phyloP scores from a whole-genome alignment of 1,284 basidiomycete genomes.

The Sporisorium exsertum region DNA sequence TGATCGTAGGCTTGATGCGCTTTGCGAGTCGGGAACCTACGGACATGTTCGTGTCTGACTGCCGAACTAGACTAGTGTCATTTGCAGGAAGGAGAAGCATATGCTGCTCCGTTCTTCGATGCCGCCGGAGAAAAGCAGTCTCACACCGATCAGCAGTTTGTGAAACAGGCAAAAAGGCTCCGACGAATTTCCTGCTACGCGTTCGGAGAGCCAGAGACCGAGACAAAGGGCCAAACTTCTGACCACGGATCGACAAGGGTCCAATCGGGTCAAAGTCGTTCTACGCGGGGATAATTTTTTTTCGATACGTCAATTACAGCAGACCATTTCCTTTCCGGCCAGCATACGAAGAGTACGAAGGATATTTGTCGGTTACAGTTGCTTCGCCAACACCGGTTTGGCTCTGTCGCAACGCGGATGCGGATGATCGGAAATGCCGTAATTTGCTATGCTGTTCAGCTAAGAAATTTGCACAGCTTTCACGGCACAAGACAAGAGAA shows the following conservation, averaged over 20 bases:
- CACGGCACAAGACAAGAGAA: background rate
- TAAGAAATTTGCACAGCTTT: background rate
- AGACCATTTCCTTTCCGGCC: background rate
- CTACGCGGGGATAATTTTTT: background rate
- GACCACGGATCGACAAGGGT: slow-evolving; percentile 6
- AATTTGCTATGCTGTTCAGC: background rate
- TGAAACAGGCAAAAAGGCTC: background rate
- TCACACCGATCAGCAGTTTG: too few relatives aligned
- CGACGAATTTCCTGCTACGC: background rate
- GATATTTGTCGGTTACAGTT: too few relatives aligned
- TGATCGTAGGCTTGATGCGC: too few relatives aligned
- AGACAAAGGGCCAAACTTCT: background rate
- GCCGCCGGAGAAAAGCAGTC: too few relatives aligned
- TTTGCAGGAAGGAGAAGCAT: background rate
- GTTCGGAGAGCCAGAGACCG: background rate
- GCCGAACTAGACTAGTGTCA: too few relatives aligned
- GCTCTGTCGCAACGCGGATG: background rate
- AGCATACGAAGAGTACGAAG: background rate
- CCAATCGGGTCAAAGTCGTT: background rate
- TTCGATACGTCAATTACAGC: background rate
- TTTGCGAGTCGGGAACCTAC: too few relatives aligned
- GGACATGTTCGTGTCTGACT: too few relatives aligned
- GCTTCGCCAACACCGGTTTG: background rate
- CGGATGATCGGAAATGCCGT: background rate
- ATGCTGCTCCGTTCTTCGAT: too few relatives aligned